Evolutionary conservation across 2,329 filamentous ascomycete species (phyloP).

Genomic region (Trichoderma simmonsii): DNA sequence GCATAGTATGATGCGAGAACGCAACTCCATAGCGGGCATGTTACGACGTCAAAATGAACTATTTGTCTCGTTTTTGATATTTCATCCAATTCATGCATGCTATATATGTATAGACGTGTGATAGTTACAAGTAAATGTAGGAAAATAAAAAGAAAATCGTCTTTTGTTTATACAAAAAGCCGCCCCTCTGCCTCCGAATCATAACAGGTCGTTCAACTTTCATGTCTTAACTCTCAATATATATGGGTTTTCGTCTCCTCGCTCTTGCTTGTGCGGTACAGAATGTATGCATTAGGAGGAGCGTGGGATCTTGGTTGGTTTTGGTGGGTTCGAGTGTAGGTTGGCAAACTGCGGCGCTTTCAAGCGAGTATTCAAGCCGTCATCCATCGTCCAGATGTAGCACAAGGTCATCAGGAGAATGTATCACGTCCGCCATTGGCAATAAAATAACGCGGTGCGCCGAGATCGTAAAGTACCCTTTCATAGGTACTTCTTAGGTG

Average conservation of each 20-base stretch:
- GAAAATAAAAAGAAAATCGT: not conserved
- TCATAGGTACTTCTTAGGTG: constrained; percentile 90
- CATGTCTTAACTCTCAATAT: not conserved
- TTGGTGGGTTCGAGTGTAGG: not conserved
- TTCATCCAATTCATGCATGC: constrained; percentile 12
- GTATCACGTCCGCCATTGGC: not conserved
- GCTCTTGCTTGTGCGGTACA: not conserved
- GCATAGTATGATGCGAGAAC: not conserved
- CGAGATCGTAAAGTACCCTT: not conserved
- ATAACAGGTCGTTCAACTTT: not conserved
- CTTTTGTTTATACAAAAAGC: constrained; percentile 8
- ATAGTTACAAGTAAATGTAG: not conserved
- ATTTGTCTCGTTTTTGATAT: not conserved
- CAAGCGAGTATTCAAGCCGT: not conserved
- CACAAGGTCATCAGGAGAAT: not conserved
- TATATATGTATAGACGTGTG: not conserved
- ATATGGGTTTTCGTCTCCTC: not conserved
- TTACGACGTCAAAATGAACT: not conserved
- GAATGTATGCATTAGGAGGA: not conserved
- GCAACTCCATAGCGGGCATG: not conserved
- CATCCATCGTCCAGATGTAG: not conserved
- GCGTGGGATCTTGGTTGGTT: not conserved
- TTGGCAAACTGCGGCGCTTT: not conserved
- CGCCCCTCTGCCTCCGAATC: not conserved
- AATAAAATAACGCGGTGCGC: not conserved